Conservation (phyloP, 352 stramenopile genomes). For the Phytophthora litchii region DNA sequence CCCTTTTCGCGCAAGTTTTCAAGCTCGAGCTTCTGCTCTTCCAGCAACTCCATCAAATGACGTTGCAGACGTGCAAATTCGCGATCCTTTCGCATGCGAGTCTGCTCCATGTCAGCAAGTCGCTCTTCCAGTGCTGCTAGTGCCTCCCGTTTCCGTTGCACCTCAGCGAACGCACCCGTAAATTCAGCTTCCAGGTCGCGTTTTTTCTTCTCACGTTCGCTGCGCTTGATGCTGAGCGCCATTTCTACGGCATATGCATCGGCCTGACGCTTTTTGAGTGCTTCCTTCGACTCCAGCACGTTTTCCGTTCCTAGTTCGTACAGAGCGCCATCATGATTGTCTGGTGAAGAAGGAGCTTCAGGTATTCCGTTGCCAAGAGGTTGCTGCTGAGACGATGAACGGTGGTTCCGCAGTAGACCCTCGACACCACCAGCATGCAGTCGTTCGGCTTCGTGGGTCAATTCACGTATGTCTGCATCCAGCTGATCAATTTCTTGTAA, state of each 20-base stretch:
- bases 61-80: slow-evolving; percentile 93
- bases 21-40: slow-evolving; percentile 94
- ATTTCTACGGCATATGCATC: slow-evolving; percentile 93
- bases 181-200: slow-evolving; percentile 93
- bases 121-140: slow-evolving; percentile 83
- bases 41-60: slow-evolving; percentile 93
- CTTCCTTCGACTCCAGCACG: slow-evolving; percentile 53
- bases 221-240: slow-evolving; percentile 92
- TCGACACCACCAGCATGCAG: slow-evolving; percentile 74
- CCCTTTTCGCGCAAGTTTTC: slow-evolving; percentile 91
- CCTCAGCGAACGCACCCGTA: slow-evolving; percentile 88
- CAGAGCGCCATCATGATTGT: slow-evolving; percentile 18
- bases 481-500: slow-evolving; percentile 94
- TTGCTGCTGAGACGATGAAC: slow-evolving; percentile 36
- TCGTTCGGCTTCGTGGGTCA: slow-evolving; percentile 92
- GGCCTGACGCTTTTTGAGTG: slow-evolving; percentile 58
- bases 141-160: slow-evolving; percentile 87
- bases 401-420: slow-evolving; percentile 41
- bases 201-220: slow-evolving; percentile 91
- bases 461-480: slow-evolving; percentile 86
- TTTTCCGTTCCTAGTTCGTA: slow-evolving; percentile 62
- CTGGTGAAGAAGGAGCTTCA: slow-evolving; percentile 11
- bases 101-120: slow-evolving; percentile 94
- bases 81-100: slow-evolving; percentile 91
- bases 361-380: slow-evolving; percentile 63